Percentiles rank a stretch among this genome's conserved stretches.
These are phyloP conservation scores for Russula virescens DNA, from an alignment of 768 basidiomycete species.

Conservation along the genomic window DNA sequence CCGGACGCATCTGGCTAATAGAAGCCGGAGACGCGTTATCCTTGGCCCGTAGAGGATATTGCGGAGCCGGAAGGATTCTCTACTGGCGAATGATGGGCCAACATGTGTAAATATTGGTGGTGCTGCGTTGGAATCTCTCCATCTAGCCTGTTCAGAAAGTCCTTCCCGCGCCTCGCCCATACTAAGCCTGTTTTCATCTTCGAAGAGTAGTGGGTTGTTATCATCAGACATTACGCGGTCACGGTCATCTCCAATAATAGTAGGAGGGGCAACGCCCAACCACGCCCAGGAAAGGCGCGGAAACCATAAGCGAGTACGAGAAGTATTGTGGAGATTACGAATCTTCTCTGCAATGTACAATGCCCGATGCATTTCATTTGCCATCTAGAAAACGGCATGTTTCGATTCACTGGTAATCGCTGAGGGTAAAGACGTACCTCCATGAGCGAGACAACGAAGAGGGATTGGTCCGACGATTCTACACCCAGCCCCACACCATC, in stretches of 20 bases:
- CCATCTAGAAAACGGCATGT: conserved; percentile 34
- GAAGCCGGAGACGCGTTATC: conserved; percentile 31
- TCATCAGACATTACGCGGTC: conserved; percentile 7
- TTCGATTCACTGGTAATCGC: background rate
- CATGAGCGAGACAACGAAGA: conserved; percentile 40
- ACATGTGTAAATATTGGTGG: background rate
- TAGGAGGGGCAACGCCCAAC: conserved; percentile 20
- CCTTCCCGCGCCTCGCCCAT: conserved; percentile 20
- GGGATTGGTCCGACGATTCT: conserved; percentile 35
- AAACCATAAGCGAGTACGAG: conserved; percentile 19
- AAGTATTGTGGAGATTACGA: conserved; percentile 8
- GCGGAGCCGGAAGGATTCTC: conserved; percentile 26
- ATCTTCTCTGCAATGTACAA: conserved; percentile 30
- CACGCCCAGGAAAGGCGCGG: conserved; percentile 20
- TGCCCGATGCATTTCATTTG: conserved; percentile 36
- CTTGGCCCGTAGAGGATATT: conserved; percentile 24
- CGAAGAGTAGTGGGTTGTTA: conserved; percentile 4
- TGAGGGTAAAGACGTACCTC: conserved; percentile 32
- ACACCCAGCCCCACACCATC: conserved; percentile 26
- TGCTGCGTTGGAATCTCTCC: conserved; percentile 5
- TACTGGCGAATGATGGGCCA: background rate
- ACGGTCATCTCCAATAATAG: conserved; percentile 13
- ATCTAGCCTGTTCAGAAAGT: conserved; percentile 13
- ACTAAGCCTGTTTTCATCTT: conserved; percentile 12
- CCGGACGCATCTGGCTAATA: conserved; percentile 31